phyloP scores from a whole-genome alignment of 768 basidiomycete species.

The Kwoniella sp. region DNA sequence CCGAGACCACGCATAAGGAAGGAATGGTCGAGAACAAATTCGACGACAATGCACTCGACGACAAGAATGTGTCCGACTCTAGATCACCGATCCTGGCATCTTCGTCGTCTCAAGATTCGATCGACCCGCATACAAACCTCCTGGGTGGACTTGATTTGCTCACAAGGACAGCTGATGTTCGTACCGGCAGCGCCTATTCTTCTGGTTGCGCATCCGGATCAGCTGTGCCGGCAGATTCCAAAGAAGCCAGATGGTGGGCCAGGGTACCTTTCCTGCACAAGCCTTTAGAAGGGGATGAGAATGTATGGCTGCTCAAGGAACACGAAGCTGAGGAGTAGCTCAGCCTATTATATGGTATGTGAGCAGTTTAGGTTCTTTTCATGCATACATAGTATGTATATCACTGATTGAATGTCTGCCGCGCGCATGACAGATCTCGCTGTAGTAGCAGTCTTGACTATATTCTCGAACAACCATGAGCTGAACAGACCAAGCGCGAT shows the following conservation, averaged over 20 bases:
- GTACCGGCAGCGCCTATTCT: no score
- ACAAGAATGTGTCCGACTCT: neutral
- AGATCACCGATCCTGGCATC: slow-evolving; percentile 1
- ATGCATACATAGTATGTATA: neutral
- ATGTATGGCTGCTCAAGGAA: slow-evolving; percentile 32
- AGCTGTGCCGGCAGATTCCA: neutral
- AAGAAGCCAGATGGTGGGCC: neutral
- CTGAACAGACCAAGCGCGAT: slow-evolving; percentile 31
- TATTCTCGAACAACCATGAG: slow-evolving; percentile 39
- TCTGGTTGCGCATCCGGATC: no score
- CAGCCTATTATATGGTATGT: slow-evolving; percentile 44
- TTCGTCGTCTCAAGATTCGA: neutral
- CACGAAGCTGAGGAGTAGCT: slow-evolving; percentile 43
- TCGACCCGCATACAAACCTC: neutral
- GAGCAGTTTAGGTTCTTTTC: neutral
- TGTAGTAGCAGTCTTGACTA: slow-evolving; percentile 44
- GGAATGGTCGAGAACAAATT: neutral
- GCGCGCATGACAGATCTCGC: slow-evolving; percentile 33
- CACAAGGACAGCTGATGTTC: neutral
- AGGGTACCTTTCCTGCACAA: slow-evolving; percentile 11
- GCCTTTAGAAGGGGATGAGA: slow-evolving; percentile 15
- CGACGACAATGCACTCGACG: neutral
- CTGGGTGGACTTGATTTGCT: neutral
- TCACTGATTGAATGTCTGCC: neutral
- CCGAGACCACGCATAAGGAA: neutral